These are phyloP conservation scores for Boletus fagicola DNA, from an alignment of 768 basidiomycete species.

Conservation along the genomic window DNA sequence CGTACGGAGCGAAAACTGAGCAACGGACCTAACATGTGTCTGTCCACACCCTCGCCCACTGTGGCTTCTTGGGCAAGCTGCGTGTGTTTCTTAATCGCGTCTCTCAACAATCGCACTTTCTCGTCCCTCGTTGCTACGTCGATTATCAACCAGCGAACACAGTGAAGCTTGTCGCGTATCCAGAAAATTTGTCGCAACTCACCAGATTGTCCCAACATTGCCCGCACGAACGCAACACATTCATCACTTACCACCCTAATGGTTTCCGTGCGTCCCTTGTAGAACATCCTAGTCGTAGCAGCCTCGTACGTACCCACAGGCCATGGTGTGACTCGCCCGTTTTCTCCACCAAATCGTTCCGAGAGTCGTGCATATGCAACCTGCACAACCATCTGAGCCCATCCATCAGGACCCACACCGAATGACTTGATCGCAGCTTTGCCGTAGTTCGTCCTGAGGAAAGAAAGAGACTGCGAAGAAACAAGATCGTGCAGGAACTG, in stretches of 20 bases:
- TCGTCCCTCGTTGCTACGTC: constrained; percentile 34
- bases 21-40: constrained; percentile 76
- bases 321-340: constrained; percentile 35
- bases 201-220: constrained; percentile 60
- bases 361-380: constrained; percentile 79
- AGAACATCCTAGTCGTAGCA: constrained; percentile 84
- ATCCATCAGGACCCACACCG: constrained; percentile 89
- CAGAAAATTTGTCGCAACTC: constrained; percentile 7
- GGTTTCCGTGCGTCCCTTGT: constrained; percentile 91
- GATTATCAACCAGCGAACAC: neutral
- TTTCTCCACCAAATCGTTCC: constrained; percentile 26
- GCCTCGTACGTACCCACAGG: constrained; percentile 90
- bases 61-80: constrained; percentile 63
- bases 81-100: constrained; percentile 65
- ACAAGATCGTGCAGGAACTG: constrained; percentile 55
- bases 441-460: constrained; percentile 72
- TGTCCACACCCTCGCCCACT: constrained; percentile 74
- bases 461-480: constrained; percentile 59
- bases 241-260: constrained; percentile 80
- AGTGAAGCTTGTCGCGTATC: neutral
- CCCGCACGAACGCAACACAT: constrained; percentile 71
- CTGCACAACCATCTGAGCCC: constrained; percentile 92
- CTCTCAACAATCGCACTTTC: constrained; percentile 52
- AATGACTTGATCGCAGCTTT: constrained; percentile 84
- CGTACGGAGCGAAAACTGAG: neutral